phyloP scores from a whole-genome alignment of 441 rosid genomes.

The Populus hybrid region DNA sequence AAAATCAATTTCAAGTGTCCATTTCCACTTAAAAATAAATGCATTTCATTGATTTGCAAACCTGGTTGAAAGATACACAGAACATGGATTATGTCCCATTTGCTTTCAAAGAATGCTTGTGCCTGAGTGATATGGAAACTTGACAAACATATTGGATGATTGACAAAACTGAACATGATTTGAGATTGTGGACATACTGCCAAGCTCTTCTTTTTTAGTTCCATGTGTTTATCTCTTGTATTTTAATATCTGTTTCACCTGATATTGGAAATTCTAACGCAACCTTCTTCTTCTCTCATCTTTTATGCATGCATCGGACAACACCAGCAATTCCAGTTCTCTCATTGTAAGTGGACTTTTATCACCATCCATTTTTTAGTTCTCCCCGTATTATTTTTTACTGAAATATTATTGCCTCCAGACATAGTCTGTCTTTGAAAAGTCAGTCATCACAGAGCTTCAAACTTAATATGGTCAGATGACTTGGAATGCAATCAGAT shows the following conservation, averaged over 20 bases:
- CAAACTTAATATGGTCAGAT: background rate
- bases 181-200: background rate
- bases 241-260: background rate
- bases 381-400: background rate
- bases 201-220: background rate
- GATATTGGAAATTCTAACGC: conserved; percentile 30
- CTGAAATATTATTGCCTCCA: background rate
- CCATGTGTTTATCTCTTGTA: background rate
- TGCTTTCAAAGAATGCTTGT: background rate
- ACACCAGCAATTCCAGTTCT: conserved; percentile 92
- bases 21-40: background rate
- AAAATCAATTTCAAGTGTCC: background rate
- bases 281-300: conserved; percentile 29
- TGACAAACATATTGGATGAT: background rate
- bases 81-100: background rate
- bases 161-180: background rate
- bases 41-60: background rate
- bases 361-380: conserved; percentile 10
- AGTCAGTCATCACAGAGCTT: background rate
- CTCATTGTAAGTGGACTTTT: conserved; percentile 74
- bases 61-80: too few relatives aligned
- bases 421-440: too few relatives aligned
- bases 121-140: background rate
- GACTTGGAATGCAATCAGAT: background rate
- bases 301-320: conserved; percentile 38